phyloP scores from a whole-genome alignment of 805 yeast genomes.

The Sugiyamaella lignohabitans region DNA sequence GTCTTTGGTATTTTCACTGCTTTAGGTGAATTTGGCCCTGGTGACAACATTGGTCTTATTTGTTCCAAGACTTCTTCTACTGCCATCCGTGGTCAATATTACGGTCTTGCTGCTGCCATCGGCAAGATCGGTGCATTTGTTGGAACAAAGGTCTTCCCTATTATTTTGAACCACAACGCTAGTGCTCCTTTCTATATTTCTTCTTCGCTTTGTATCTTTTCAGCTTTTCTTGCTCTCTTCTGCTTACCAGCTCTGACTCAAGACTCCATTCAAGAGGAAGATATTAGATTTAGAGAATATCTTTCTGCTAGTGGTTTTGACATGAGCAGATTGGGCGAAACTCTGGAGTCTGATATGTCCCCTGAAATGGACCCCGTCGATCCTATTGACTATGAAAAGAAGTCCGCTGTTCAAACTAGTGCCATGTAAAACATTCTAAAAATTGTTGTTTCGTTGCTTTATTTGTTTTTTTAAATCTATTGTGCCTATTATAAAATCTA shows the following conservation, averaged over 20 bases:
- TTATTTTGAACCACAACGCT: slow-evolving; percentile 60
- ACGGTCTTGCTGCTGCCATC: slow-evolving; percentile 84
- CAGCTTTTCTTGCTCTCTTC: slow-evolving; percentile 64
- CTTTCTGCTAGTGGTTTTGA: slow-evolving; percentile 67
- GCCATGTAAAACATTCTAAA: too few relatives aligned
- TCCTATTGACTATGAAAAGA: neutral
- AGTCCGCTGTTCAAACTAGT: too few relatives aligned
- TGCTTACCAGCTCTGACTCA: slow-evolving; percentile 78
- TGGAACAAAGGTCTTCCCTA: slow-evolving; percentile 85
- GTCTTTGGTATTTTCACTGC: slow-evolving; percentile 83
- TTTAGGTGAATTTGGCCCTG: slow-evolving; percentile 91
- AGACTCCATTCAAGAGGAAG: slow-evolving; percentile 74
- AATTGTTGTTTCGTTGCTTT: too few relatives aligned
- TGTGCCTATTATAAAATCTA: too few relatives aligned
- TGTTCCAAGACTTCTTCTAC: slow-evolving; percentile 85
- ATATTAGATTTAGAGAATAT: slow-evolving; percentile 60
- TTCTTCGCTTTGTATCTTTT: slow-evolving; percentile 64
- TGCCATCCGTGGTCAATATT: slow-evolving; percentile 83
- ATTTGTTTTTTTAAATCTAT: too few relatives aligned
- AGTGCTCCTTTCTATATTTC: slow-evolving; percentile 80
- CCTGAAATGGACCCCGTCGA: slow-evolving; percentile 1
- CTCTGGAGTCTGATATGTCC: neutral
- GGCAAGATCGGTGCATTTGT: slow-evolving; percentile 93
- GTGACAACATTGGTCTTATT: slow-evolving; percentile 82
- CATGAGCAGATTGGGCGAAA: slow-evolving; percentile 47